Base-by-base conservation (phyloP, 1,284 basidiomycete species). In the Boletus semigastroideus region DNA sequence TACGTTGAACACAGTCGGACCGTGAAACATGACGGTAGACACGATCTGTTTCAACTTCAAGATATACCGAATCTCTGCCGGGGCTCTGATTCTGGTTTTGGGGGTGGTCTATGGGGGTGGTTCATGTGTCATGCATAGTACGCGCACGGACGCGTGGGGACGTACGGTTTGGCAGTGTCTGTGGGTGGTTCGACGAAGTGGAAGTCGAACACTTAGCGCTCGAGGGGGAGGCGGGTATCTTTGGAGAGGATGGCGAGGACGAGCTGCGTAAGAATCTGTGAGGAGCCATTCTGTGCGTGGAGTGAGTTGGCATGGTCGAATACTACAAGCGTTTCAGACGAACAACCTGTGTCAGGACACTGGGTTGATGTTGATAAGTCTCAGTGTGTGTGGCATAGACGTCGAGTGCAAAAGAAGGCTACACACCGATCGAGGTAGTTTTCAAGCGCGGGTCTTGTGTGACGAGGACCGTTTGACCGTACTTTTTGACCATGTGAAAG, bases 401-500 rank as follows among this genome's bases (percentile, higher is more conserved):
- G 22, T 22, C 22, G 22, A 22, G 22, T 22, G 22, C 4, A 22
- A 22, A 22, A 22, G 22, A 22, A 22, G 22, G 22, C 22, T 3
- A 45, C 42, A 5, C 63, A 88, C 88, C 83, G 84, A 56, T 90
- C 86, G 17, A 99, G 81, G 67, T 99, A 99, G 63, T 90, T 91
- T 65, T 95, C 91, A 42, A 99, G 73, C 1, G 90, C 90, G 48
- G 86, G 63, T 99, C 95, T 57, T 94, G 90, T 1, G 94, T 97
- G 3, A 97, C 87, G 27, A 99, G 82, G 61, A 99, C 92, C 1
- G 94, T 95, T 59, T 98, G 87, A 0, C 96, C 96, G 63, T 98
- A 99, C 71, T 98, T 99, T 73, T 98, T 98, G 51, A 98, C 93
- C 89, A 95, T 93, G 65, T 97, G 95, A 69, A 99, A 99, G 72